A percentile compares a stretch with the other conserved stretches of the same genome.
phyloP scores from a whole-genome alignment of 345 rosid genomes.

The Hibiscus trionum region DNA sequence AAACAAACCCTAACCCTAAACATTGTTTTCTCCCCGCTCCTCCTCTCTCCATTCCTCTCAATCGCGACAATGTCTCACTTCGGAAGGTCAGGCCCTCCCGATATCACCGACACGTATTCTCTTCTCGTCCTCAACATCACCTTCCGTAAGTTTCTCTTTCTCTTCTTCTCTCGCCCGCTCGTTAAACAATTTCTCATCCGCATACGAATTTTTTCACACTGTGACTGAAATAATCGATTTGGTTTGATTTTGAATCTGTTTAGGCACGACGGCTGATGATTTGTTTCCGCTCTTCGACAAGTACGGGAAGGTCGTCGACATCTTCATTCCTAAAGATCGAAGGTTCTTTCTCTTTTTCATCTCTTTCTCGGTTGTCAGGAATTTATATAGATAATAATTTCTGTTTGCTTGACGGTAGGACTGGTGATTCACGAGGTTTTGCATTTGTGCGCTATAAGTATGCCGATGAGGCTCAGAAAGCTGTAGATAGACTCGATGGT shows the following conservation, averaged over 20 bases:
- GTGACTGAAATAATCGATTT: neutral
- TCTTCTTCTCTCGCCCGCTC: neutral
- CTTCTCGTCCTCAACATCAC: conserved; percentile 83
- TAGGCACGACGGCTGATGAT: conserved; percentile 85
- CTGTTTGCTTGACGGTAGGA: conserved; percentile 18
- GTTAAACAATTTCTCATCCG: neutral
- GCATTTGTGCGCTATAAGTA: conserved; percentile 73
- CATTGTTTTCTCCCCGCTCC: neutral
- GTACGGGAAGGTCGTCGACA: conserved; percentile 84
- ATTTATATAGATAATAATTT: neutral
- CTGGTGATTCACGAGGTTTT: conserved; percentile 64
- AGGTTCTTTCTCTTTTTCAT: conserved; percentile 29
- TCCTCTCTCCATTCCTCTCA: neutral
- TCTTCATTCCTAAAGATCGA: conserved; percentile 79
- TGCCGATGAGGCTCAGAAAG: conserved; percentile 70
- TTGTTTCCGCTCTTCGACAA: conserved; percentile 75
- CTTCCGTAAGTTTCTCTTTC: conserved; percentile 43
- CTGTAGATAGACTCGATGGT: conserved; percentile 74
- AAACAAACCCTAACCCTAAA: conserved; percentile 1
- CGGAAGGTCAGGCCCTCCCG: conserved; percentile 77
- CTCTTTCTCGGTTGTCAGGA: neutral
- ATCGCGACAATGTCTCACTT: conserved; percentile 57
- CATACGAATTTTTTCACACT: neutral
- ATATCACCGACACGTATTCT: conserved; percentile 59
- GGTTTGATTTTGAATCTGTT: neutral